phyloP scores from a whole-genome alignment of 2,329 filamentous ascomycete genomes.

The Pseudogymnoascus pannorum region DNA sequence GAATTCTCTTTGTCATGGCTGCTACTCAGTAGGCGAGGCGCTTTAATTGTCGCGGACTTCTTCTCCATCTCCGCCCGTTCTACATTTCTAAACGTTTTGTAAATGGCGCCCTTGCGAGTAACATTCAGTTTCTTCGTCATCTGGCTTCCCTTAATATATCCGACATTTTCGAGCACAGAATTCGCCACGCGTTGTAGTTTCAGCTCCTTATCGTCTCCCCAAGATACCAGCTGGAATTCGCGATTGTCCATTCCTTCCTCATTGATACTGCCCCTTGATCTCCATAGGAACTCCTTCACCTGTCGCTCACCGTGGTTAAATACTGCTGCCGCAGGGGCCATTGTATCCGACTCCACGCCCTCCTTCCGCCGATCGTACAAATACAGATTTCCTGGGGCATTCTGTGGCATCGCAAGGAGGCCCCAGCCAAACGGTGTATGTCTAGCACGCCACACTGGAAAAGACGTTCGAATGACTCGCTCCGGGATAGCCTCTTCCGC shows the following conservation, averaged over 20 bases:
- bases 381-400: conserved; percentile 76
- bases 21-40: conserved; percentile 43
- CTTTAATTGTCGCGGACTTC: conserved; percentile 54
- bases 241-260: conserved; percentile 68
- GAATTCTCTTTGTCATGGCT: conserved; percentile 25
- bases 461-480: conserved; percentile 71
- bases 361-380: conserved; percentile 62
- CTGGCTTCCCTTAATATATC: conserved; percentile 62
- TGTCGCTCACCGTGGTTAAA: conserved; percentile 58
- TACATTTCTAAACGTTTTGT: conserved; percentile 76
- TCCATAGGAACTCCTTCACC: conserved; percentile 89
- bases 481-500: conserved; percentile 58
- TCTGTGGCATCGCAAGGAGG: conserved; percentile 84
- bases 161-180: conserved; percentile 58
- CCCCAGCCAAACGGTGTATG: conserved; percentile 87
- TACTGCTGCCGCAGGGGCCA: conserved; percentile 44
- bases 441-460: conserved; percentile 83
- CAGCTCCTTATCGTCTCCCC: conserved; percentile 80
- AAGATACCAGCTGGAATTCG: conserved; percentile 89
- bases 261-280: conserved; percentile 62
- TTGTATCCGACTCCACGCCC: conserved; percentile 38
- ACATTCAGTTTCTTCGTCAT: conserved; percentile 59
- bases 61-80: conserved; percentile 54
- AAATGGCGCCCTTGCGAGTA: conserved; percentile 76
- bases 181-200: conserved; percentile 68